phyloP scores from a whole-genome alignment of 257 asterid genomes.

The Petunia axillaris region DNA sequence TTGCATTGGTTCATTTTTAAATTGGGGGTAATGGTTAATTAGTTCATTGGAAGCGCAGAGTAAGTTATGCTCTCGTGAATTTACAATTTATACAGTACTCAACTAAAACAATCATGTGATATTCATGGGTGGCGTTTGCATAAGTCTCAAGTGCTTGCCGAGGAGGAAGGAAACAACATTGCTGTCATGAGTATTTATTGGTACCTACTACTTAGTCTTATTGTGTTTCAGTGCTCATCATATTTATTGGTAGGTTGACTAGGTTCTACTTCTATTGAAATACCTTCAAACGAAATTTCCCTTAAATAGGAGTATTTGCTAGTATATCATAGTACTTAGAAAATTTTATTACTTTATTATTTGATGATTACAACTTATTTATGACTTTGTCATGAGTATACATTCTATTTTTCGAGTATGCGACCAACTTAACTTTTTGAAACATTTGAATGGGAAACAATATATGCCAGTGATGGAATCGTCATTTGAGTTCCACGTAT shows the following conservation, averaged over 20 bases:
- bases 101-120: background rate
- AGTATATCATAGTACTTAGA: no score
- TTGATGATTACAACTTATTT: no score
- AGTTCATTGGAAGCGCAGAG: background rate
- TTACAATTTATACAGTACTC: no score
- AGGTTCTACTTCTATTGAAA: background rate
- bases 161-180: background rate
- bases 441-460: background rate
- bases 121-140: background rate
- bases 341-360: no score
- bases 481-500: background rate
- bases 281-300: background rate
- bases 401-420: background rate
- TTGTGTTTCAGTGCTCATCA: background rate
- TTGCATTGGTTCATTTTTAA: no score
- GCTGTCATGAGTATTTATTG: no score
- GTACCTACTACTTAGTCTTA: background rate
- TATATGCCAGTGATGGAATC: background rate
- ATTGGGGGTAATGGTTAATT: no score
- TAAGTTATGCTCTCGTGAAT: background rate
- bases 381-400: background rate
- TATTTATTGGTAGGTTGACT: background rate
- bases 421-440: background rate
- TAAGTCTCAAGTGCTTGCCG: background rate
- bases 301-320: no score